Evolutionary conservation across 768 basidiomycete genomes (phyloP), one percentile per base, ranked within the genome.

Genomic region (Calocybe gangraenosa): DNA sequence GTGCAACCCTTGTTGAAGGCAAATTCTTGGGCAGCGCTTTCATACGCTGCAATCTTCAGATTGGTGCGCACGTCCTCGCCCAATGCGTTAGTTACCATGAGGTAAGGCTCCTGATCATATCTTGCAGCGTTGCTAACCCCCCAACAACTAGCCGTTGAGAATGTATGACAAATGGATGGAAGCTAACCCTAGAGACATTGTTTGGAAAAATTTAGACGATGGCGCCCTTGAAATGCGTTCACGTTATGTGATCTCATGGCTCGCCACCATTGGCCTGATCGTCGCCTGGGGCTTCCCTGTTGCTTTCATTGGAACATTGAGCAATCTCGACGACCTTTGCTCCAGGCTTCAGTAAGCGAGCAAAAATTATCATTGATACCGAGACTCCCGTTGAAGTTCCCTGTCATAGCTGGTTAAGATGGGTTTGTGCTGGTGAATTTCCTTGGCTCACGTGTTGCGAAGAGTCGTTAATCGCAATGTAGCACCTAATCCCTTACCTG

Each of bases 121-220:
- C 34, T 35, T 6, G 34, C 7, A n/a, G 6, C 14, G 6, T 14
- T 35, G 34, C 14, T 35, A 7, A 35, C 34, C 5, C 17, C 7
- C 13, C 13, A 31, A 31, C 7, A 35, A 35, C 9, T 43, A 77
- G 76, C 78, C 78, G 3, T 56, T 77, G 37, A 59, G 55, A 42
- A 87, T 87, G 84, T 63, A 68, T 31, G 69, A 76, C 20, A 77
- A 79, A 44, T 82, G 74, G 70, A 73, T 81, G 65, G 84, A 87
- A 59, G 65, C 63, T 2, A 65, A 66, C 48, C 74, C 72, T 0
- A 71, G 70, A 47, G 73, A 76, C 55, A 68, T 89, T 30, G 80
- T 87, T 23, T 78, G 76, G 76, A 54, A 65, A 32, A 79, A 79
- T 47, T 61, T 79, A 18, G 76, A 77, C 49, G 75, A 78, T 34